Percentiles rank a stretch among this genome's conserved stretches.
phyloP scores from a whole-genome alignment of 495 filamentous ascomycete genomes.

The Penicillium herquei region DNA sequence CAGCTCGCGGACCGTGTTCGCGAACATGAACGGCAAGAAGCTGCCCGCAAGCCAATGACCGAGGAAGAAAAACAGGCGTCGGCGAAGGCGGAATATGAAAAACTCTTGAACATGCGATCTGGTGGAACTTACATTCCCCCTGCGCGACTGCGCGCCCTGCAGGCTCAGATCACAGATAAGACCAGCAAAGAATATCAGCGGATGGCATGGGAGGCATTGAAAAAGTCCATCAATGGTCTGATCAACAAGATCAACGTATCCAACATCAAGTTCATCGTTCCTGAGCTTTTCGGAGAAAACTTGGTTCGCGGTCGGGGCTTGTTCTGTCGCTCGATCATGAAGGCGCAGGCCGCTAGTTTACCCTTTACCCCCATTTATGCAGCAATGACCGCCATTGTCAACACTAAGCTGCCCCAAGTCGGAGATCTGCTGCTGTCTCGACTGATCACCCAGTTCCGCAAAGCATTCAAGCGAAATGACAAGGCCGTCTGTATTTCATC shows the following conservation, averaged over 20 bases:
- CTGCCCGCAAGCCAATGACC: slow-evolving; percentile 59
- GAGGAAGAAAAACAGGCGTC: slow-evolving; percentile 80
- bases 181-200: slow-evolving; percentile 95
- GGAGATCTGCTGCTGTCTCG: slow-evolving; percentile 87
- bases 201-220: slow-evolving; percentile 98
- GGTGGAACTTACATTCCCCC: slow-evolving; percentile 97
- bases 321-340: slow-evolving; percentile 95
- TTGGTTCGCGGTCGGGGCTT: slow-evolving; percentile 84
- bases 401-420: slow-evolving; percentile 93
- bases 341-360: slow-evolving; percentile 93
- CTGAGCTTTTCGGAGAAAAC: slow-evolving; percentile 93
- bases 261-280: slow-evolving; percentile 97
- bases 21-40: slow-evolving; percentile 52
- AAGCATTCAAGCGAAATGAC: slow-evolving; percentile 94
- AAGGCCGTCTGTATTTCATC: slow-evolving; percentile 90
- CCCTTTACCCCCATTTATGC: slow-evolving; percentile 96
- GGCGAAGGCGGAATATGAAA: slow-evolving; percentile 89
- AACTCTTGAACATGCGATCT: slow-evolving; percentile 82
- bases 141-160: slow-evolving; percentile 82
- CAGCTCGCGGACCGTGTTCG: slow-evolving; percentile 60
- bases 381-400: slow-evolving; percentile 92
- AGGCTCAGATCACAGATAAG: slow-evolving; percentile 96
- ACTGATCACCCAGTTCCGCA: slow-evolving; percentile 88
- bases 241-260: slow-evolving; percentile 98
- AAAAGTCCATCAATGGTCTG: slow-evolving; percentile 97